Conservation (phyloP, 495 filamentous ascomycete genomes). For the Lasiosphaeris hirsuta region DNA sequence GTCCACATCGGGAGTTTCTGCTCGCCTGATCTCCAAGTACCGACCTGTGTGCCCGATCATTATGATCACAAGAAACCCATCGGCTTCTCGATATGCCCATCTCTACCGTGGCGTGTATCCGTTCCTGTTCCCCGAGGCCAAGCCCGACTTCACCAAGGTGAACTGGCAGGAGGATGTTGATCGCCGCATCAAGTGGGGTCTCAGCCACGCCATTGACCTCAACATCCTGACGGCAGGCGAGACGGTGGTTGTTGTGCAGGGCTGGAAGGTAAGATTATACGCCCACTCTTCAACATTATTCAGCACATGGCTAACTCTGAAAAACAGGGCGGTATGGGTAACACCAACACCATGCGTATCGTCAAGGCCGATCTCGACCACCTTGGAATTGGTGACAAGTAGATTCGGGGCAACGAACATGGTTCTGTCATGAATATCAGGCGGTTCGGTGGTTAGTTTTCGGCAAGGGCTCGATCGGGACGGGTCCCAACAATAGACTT, state of each 20-base stretch:
- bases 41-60: slow-evolving; percentile 97
- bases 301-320: not conserved
- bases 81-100: slow-evolving; percentile 85
- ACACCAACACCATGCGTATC: slow-evolving; percentile 83
- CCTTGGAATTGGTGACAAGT: slow-evolving; percentile 38
- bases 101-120: slow-evolving; percentile 97
- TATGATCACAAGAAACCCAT: slow-evolving; percentile 89
- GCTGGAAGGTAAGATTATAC: slow-evolving; percentile 58
- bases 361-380: slow-evolving; percentile 53
- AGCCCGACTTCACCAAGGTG: slow-evolving; percentile 84
- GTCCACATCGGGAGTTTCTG: slow-evolving; percentile 86
- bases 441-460: slow-evolving; percentile 6
- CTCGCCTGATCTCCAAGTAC: slow-evolving; percentile 95
- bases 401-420: not conserved
- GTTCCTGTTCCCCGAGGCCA: slow-evolving; percentile 86
- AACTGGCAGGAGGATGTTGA: slow-evolving; percentile 99
- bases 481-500: slow-evolving; percentile 5
- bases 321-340: slow-evolving; percentile 84
- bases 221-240: slow-evolving; percentile 79
- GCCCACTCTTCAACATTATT: not conserved
- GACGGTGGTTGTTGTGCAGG: slow-evolving; percentile 90
- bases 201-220: slow-evolving; percentile 76
- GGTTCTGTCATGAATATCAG: not conserved
- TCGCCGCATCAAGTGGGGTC: slow-evolving; percentile 91
- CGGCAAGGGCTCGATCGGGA: not conserved